Evolutionary conservation across 2,329 filamentous ascomycete genomes (phyloP).

Genomic region (Hypoxylon sp.): DNA sequence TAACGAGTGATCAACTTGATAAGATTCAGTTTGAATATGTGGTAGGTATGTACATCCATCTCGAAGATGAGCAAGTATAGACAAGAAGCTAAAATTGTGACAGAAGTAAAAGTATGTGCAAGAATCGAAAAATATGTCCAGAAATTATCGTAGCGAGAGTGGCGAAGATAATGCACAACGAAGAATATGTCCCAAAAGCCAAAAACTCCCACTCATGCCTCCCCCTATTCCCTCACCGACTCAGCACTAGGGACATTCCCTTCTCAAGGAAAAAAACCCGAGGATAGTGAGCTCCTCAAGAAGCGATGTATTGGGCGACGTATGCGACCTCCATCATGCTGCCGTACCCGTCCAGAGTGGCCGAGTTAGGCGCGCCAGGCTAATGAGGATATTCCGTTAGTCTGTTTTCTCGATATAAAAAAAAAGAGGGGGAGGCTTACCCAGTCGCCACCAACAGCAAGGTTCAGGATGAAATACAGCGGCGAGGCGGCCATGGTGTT

Average conservation of each 20-base stretch:
- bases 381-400: constrained; percentile 41
- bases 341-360: constrained; percentile 60
- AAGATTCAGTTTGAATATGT: background rate
- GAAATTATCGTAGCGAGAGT: constrained; percentile 21
- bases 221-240: background rate
- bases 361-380: constrained; percentile 62
- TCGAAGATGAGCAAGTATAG: constrained; percentile 18
- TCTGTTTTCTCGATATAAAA: constrained; percentile 4
- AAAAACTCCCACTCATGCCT: constrained; percentile 18
- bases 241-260: background rate
- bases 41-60: constrained; percentile 1
- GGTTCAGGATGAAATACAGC: constrained; percentile 61
- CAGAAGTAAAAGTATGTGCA: constrained; percentile 20
- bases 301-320: constrained; percentile 54
- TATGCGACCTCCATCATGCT: constrained; percentile 66
- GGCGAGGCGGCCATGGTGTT: constrained; percentile 56
- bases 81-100: constrained; percentile 30
- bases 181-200: constrained; percentile 8
- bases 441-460: constrained; percentile 60
- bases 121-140: constrained; percentile 25
- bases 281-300: constrained; percentile 19
- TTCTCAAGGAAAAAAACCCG: background rate
- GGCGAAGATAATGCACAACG: constrained; percentile 22
- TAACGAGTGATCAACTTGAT: background rate
- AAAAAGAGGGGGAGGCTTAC: constrained; percentile 48